These are phyloP conservation scores for Gracilaria vermiculophylla DNA, from an alignment of 23 red algal species.

Conservation along the genomic window DNA sequence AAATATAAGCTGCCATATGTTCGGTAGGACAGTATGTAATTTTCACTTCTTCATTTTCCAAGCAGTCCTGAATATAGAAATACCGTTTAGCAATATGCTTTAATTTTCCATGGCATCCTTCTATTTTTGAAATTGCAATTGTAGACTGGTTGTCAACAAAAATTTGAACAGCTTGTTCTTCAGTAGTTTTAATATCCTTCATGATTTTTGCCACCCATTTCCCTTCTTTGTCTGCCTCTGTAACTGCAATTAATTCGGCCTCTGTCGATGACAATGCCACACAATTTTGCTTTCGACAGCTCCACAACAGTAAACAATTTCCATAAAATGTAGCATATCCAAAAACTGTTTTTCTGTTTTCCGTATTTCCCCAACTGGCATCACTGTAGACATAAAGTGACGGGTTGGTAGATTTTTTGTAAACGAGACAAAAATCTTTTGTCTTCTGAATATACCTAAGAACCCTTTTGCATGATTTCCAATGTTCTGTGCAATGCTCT, in stretches of 20 bases:
- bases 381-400: not conserved
- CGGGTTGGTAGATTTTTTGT: not conserved
- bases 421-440: not conserved
- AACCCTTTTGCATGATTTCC: slow-evolving; percentile 1
- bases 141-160: not conserved
- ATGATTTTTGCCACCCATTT: not conserved
- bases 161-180: not conserved
- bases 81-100: slow-evolving; percentile 8
- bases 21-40: not conserved
- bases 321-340: not conserved
- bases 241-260: slow-evolving; percentile 9
- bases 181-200: not conserved
- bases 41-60: not conserved
- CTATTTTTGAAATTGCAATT: not conserved
- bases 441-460: not conserved
- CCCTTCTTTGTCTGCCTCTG: not conserved
- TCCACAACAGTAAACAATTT: not conserved
- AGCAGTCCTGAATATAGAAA: slow-evolving; percentile 17
- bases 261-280: not conserved
- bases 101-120: not conserved
- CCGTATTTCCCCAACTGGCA: not conserved
- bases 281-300: not conserved
- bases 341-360: not conserved
- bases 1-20: not conserved
- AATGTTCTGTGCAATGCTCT: not conserved